These are phyloP conservation scores for Globisporangium okanoganense DNA, from an alignment of 352 stramenopile genomes.

Conservation along the genomic window DNA sequence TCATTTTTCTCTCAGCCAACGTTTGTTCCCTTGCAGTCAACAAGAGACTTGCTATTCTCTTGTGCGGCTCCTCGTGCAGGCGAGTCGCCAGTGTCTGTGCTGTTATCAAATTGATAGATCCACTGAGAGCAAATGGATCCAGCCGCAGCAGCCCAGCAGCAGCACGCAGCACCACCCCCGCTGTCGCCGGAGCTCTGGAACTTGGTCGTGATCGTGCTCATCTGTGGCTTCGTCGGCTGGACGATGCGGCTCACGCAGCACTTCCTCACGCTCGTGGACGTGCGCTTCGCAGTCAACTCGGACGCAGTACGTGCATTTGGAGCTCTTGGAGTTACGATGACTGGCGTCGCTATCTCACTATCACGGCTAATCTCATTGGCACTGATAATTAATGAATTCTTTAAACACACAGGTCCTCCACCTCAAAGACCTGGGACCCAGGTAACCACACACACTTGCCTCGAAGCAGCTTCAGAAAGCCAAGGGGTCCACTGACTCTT, in stretches of 20 bases:
- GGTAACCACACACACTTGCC: constrained; percentile 7
- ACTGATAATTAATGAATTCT: constrained; percentile 2
- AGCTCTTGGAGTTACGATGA: background rate
- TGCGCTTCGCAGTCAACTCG: constrained; percentile 33
- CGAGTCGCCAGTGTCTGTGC: background rate
- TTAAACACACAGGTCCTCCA: constrained; percentile 14
- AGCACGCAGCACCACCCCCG: constrained; percentile 11
- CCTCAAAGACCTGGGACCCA: constrained; percentile 28
- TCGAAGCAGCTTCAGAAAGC: background rate
- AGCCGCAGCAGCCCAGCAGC: background rate
- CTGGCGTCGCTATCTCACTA: background rate
- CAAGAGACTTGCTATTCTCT: background rate
- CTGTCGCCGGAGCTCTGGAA: constrained; percentile 61
- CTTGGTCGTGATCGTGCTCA: constrained; percentile 35
- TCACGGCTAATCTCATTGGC: background rate
- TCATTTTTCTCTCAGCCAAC: background rate
- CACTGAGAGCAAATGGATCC: background rate
- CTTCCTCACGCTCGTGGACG: constrained; percentile 31
- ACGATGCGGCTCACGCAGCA: constrained; percentile 35
- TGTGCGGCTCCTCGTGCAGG: background rate
- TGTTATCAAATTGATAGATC: background rate
- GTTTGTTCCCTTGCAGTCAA: background rate
- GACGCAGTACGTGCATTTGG: constrained; percentile 29
- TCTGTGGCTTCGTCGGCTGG: constrained; percentile 44
- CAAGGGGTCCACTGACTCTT: too few species aligned